phyloP scores from a whole-genome alignment of 2,329 filamentous ascomycete genomes.

The Albophoma yamanashiensis region DNA sequence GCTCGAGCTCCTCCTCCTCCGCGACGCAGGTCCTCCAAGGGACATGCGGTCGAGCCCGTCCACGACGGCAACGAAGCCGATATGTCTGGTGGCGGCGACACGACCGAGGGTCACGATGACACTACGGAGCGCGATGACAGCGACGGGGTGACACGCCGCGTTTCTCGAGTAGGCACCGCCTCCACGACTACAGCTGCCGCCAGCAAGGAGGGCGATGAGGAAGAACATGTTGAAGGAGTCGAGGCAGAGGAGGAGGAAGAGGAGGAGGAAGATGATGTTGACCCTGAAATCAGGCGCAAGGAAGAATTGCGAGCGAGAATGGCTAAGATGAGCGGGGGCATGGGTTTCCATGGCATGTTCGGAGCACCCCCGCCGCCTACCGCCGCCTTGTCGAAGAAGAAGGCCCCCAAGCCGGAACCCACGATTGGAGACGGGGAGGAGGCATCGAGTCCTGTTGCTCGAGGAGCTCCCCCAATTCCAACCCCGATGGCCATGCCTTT shows the following conservation, averaged over 20 bases:
- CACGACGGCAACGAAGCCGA: slow-evolving; percentile 56
- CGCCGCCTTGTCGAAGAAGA: slow-evolving; percentile 39
- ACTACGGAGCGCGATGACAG: slow-evolving; percentile 63
- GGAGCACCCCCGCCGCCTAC: slow-evolving; percentile 60
- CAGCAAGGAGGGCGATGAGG: slow-evolving; percentile 61
- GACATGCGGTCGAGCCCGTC: slow-evolving; percentile 27
- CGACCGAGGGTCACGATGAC: slow-evolving; percentile 50
- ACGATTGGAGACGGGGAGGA: slow-evolving; percentile 32
- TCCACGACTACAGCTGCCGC: slow-evolving; percentile 11
- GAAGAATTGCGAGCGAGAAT: slow-evolving; percentile 89
- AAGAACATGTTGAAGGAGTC: slow-evolving; percentile 51
- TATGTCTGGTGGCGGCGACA: slow-evolving; percentile 53
- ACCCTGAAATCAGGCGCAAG: slow-evolving; percentile 75
- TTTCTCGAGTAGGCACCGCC: slow-evolving; percentile 25
- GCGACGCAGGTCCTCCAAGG: slow-evolving; percentile 43
- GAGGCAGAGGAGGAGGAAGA: slow-evolving; percentile 55
- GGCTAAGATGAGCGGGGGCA: slow-evolving; percentile 97
- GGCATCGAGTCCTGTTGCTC: slow-evolving; percentile 28
- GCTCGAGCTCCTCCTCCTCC: slow-evolving; percentile 28
- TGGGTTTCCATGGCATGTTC: slow-evolving; percentile 95
- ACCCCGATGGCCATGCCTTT: slow-evolving; percentile 60
- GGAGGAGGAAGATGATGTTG: slow-evolving; percentile 68
- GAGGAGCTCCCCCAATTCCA: slow-evolving; percentile 43
- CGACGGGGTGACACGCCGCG: slow-evolving; percentile 43
- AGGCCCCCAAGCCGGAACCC: slow-evolving; percentile 31